Base-by-base conservation (phyloP, 805 yeast genomes). In the Torulaspora maleeae region DNA sequence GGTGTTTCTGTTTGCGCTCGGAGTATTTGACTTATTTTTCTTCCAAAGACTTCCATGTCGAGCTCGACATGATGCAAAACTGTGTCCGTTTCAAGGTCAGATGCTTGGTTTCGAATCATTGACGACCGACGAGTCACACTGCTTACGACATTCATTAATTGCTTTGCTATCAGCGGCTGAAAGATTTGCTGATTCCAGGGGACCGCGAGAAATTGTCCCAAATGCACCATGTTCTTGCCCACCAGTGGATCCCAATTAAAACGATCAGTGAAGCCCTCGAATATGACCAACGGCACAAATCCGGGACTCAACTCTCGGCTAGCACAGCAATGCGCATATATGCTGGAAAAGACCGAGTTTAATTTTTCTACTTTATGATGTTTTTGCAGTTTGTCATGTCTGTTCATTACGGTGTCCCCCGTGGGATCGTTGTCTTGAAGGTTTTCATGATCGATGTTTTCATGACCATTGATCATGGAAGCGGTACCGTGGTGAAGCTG, bases 111-210 rank as follows among this genome's bases (percentile, higher is more conserved):
- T 8, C 50, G 36, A 8, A 43, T 34, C 33, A 45, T 40, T 11
- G 52, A 45, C 11, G 52, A 41, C 13, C 38, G 38, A 12, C 47
- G 44, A 19, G 54, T 45, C 6, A 51, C 41, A 30, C 41, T 47
- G 13, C 43, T 44, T 5, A 51, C 42, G n/a, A 39, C 37, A 12
- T 44, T 30, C 28, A 36, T 45, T 27, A 48, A 36, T 13, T 44
- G 48, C 8, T 41, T 22, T 5, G 38, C 22, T 17, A 54, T 30
- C 17, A 13, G 25, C n/a, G 33, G 44, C 41, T 50, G 56, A 27
- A 55, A 48, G 3, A 55, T 25, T n/a, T 49, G 44, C 25, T 52
- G 51, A 15, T 52, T 50, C 60, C 60, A 56, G 2, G 61, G 61
- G 0, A 56, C 36, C 2, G 61, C 47, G 11, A 58, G 36, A 34